Evolutionary conservation across 1,139 yeast species (phyloP), one percentile per base, ranked within the genome.

Genomic region (Blastobotrys niveus): DNA sequence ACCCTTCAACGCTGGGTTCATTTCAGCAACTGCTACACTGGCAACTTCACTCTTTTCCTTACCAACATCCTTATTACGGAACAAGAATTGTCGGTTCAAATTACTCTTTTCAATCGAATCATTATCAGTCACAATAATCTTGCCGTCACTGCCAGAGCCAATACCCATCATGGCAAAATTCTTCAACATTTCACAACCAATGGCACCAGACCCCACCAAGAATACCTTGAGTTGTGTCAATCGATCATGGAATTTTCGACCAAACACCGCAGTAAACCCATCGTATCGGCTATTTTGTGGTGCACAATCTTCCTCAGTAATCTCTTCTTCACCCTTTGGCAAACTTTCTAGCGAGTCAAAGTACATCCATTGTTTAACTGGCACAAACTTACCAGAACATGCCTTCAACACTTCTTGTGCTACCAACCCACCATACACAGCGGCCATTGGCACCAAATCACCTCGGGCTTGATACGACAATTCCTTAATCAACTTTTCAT

Each of bases 131-230:
- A 93, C 82, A 42, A 69, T 67, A 51, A 91, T 85, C 55, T 78
- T 75, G 59, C 99, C 99, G 2, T 82, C 65, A 31, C 91, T 86
- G 27, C 98, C 97, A 21, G 94, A 74, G 27, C 95, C 97, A 47
- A 91, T 71, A 40, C 99, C 98, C 80, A 89, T 76, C 77, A 91
- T 76, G 7, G 98, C 96, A 97, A 97, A 91, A 62, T 88, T 89
- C 68, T 91, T 91, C 60, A 91, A 74, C 93, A 93, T 91, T 69
- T 91, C 99, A 70, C 99, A 91, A 39, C 99, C 99, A 72, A 91
- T 91, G 32, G 99, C 99, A 62, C 99, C 99, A 2, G 97, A 79
- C 42, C 99, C 99, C 34, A 91, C 98, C 54, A 91, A 72, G 65
- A 91, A 91, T 4, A 89, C 87, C 60, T 77, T 82, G 53, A 85